Conservation (phyloP, 257 asterid genomes). For the Eucommia ulmoides region DNA sequence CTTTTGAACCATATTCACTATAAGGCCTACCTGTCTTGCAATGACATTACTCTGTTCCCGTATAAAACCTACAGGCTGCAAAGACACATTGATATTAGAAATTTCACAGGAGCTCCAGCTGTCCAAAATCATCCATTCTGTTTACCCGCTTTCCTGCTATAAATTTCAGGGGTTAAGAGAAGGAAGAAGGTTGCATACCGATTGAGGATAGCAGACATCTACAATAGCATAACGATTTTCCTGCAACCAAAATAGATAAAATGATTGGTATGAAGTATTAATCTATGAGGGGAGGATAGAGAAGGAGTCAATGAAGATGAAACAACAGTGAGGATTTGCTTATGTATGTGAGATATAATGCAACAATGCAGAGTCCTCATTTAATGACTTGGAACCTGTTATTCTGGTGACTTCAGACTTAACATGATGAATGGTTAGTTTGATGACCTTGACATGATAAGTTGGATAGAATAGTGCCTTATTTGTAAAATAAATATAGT, state of each 20-base stretch:
- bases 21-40: constrained; percentile 68
- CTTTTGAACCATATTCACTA: too few species aligned
- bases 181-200: constrained; percentile 40
- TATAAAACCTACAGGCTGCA: constrained; percentile 92
- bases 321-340: too few species aligned
- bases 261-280: too few species aligned
- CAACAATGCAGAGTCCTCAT: too few species aligned
- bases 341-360: too few species aligned
- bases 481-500: too few species aligned
- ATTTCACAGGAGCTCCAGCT: not conserved
- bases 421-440: too few species aligned
- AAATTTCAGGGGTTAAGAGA: constrained; percentile 5
- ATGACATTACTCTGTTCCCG: constrained; percentile 82
- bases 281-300: not conserved
- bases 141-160: constrained; percentile 1
- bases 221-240: constrained; percentile 80
- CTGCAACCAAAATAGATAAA: too few species aligned
- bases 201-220: constrained; percentile 74
- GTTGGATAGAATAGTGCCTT: too few species aligned
- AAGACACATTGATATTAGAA: constrained; percentile 17
- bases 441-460: too few species aligned
- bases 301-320: not conserved
- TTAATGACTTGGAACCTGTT: too few species aligned
- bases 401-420: too few species aligned
- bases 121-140: constrained; percentile 5